Conservation (phyloP, 108 stramenopile genomes). For the Nannochloropsis gaditana region DNA sequence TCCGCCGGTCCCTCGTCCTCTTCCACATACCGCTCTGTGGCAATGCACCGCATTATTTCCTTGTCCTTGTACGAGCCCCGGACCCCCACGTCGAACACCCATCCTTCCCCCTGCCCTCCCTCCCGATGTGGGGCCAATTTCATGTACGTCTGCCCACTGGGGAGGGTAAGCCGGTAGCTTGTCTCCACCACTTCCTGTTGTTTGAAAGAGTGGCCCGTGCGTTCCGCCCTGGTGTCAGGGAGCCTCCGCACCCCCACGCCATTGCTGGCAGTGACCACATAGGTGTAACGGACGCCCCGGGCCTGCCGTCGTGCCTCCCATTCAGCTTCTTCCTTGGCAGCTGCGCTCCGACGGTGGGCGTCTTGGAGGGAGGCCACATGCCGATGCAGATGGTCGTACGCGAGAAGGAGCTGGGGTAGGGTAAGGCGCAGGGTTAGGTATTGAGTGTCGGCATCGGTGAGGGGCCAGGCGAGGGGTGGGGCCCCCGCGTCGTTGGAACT, state of each 20-base stretch:
- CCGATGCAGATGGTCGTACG: background rate
- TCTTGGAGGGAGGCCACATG: background rate
- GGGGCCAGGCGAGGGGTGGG: background rate
- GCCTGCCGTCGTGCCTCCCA: background rate
- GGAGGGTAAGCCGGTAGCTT: background rate
- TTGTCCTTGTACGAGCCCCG: constrained; percentile 22
- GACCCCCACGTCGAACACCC: background rate
- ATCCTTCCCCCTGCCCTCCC: background rate
- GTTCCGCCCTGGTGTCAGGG: background rate
- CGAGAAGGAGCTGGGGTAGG: background rate
- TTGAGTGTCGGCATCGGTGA: background rate
- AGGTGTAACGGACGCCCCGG: constrained; percentile 19
- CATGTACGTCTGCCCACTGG: background rate
- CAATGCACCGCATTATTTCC: background rate
- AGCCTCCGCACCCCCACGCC: background rate
- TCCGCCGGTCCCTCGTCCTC: background rate
- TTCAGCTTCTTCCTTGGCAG: background rate
- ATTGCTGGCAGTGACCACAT: background rate
- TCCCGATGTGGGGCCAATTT: background rate
- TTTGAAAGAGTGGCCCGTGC: background rate
- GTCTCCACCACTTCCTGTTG: background rate
- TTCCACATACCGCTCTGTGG: background rate
- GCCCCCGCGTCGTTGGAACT: background rate
- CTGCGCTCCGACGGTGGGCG: background rate
- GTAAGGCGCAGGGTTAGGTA: background rate